Evolutionary conservation across 2,329 filamentous ascomycete genomes (phyloP), one percentile per base, ranked within the genome.

Genomic region (Claviceps maximensis): DNA sequence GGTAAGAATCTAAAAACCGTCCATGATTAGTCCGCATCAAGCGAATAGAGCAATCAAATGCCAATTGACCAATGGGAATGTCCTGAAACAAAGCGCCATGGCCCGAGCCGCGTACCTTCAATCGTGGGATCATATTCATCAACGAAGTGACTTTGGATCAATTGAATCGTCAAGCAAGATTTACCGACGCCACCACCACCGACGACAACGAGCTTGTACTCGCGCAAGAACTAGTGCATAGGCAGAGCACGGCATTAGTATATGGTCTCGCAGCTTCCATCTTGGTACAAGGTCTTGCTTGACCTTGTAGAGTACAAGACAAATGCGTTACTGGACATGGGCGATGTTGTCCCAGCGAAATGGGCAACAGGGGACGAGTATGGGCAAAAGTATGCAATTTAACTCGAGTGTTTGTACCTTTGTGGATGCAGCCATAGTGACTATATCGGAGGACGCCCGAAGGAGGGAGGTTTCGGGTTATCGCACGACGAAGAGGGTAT

Each of bases 91-190:
- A 17, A 2, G 10, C 19, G 46, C 21, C 59, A 52, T 49, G 27
- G 7, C 15, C 8, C 31, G 29, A 3, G 55, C 36, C 33, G 54
- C 53, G 25, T 51, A 90, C 93, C 93, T 87, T 98, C 93, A 67
- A 98, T 97, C 65, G 93, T 98, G 54, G 93, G 93, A 72, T 98
- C 93, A 72, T 98, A 98, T 73, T 97, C 93, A 72, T 97, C 93
- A 68, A 97, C 91, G 76, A 98, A 98, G 71, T 98, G 93, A 71
- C 86, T 91, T 74, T 90, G 85, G 65, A 88, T 89, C 72, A 91
- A 82, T 77, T 97, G 93, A 67, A 98, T 97, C 55, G 93, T 97
- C 77, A 98, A 81, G 75, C 93, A 97, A 57, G 91, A 97, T 79
- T 98, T 98, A 75, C 93, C 93, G 60, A 98, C 93, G 71, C 93